phyloP scores from a whole-genome alignment of 2,329 filamentous ascomycete species.

The Beauveria sp. region DNA sequence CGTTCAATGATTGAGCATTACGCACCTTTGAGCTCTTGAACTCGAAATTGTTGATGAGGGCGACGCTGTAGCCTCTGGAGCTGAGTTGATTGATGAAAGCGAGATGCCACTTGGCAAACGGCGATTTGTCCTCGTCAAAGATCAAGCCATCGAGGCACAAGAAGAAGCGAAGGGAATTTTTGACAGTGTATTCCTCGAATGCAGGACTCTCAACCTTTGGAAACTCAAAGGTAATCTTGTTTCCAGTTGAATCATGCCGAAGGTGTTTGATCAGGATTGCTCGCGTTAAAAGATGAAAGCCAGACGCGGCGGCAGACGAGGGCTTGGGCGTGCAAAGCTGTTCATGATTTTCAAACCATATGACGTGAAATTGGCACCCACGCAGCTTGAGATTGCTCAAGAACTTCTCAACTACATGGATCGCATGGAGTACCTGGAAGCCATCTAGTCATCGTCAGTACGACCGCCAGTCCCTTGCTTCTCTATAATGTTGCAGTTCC shows the following conservation, averaged over 20 bases:
- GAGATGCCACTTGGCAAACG: neutral
- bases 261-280: conserved; percentile 60
- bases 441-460: conserved; percentile 34
- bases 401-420: conserved; percentile 61
- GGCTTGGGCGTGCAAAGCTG: conserved; percentile 45
- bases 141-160: conserved; percentile 5
- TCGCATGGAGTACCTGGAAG: conserved; percentile 64
- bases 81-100: conserved; percentile 1
- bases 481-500: too few species aligned
- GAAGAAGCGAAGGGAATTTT: conserved; percentile 8
- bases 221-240: conserved; percentile 4
- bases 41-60: conserved; percentile 11
- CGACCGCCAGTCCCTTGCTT: neutral
- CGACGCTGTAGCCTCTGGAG: conserved; percentile 1
- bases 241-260: conserved; percentile 13
- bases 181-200: neutral
- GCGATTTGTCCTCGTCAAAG: neutral
- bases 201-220: neutral
- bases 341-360: conserved; percentile 57
- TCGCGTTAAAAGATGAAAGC: conserved; percentile 43
- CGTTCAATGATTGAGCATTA: neutral
- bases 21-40: conserved; percentile 14
- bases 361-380: conserved; percentile 63
- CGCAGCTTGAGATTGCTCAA: conserved; percentile 51
- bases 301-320: conserved; percentile 9